Evolutionary conservation across 345 rosid species (phyloP), one percentile per base, ranked within the genome.

Genomic region (Psidium guajava): DNA sequence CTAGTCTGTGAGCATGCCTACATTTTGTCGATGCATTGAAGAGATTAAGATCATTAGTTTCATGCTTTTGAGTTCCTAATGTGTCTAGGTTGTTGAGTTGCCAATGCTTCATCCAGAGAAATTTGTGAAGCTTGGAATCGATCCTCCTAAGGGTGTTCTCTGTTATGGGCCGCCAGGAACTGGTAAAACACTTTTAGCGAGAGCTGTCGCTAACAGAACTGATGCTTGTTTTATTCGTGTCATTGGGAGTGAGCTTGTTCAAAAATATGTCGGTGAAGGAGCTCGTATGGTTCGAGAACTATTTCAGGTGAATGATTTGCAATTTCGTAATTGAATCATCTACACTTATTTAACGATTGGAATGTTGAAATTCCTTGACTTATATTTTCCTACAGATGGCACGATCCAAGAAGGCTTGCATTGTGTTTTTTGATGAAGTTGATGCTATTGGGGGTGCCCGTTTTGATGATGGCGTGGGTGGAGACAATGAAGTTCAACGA

Each of bases 61-160:
- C 28, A 49, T 75, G 53, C 13, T 27, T 59, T 59, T 10, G 50
- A 73, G 52, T 73, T 82, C 83, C 73, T 28, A 73, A 42, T 82
- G 40, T 55, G 61, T 49, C 88, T 69, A 95, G 99, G 99, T 97
- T 81, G 99, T 97, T 89, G 99, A 97, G 87, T 91, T 97, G 64
- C 99, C 99, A 6, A 95, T 97, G 99, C 98, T 97, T 92, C 99
- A 97, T 81, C 99, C 99, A 11, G 99, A 97, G 93, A 97, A 96
- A 89, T 97, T 97, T 88, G 98, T 97, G 82, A 95, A 97, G 92
- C 98, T 97, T 82, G 99, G 99, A 86, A 97, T 97, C 54, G 99
- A 97, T 89, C 99, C 99, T 85, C 99, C 99, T 11, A 96, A 97
- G 89, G 99, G 99, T 85, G 99, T 97, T 87, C 96, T 97, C 58